Evolutionary conservation across 2,329 filamentous ascomycete genomes (phyloP).

Genomic region (Colletotrichum nymphaeae): DNA sequence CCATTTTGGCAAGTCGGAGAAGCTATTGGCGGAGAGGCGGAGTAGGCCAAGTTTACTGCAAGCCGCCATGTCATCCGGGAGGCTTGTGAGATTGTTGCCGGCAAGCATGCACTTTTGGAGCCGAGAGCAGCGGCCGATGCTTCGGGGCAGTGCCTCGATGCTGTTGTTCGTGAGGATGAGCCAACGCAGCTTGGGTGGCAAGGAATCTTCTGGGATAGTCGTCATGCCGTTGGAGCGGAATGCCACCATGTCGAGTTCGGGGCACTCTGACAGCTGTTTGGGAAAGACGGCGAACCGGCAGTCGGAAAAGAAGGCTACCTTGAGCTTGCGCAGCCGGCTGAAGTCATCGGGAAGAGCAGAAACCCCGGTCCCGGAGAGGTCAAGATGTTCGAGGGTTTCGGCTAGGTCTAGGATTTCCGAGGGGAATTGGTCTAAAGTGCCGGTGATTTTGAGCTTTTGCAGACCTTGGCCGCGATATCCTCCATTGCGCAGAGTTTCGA

Average conservation of each 20-base stretch:
- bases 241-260: slow-evolving; percentile 59
- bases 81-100: slow-evolving; percentile 52
- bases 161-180: slow-evolving; percentile 60
- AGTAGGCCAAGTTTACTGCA: slow-evolving; percentile 57
- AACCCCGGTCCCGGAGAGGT: slow-evolving; percentile 59
- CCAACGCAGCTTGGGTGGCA: slow-evolving; percentile 58
- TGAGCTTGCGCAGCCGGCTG: slow-evolving; percentile 53
- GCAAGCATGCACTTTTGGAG: slow-evolving; percentile 63
- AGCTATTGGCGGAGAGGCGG: slow-evolving; percentile 55
- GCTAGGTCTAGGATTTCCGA: slow-evolving; percentile 53
- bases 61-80: slow-evolving; percentile 55
- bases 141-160: slow-evolving; percentile 51
- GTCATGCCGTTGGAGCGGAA: slow-evolving; percentile 60
- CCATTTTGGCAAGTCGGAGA: slow-evolving; percentile 54
- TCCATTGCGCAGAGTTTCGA: slow-evolving; percentile 45
- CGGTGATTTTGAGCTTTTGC: slow-evolving; percentile 49
- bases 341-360: slow-evolving; percentile 53
- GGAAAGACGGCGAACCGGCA: slow-evolving; percentile 58
- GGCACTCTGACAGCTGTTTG: slow-evolving; percentile 52
- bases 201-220: slow-evolving; percentile 51
- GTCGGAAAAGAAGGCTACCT: slow-evolving; percentile 58
- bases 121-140: slow-evolving; percentile 53
- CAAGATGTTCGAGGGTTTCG: slow-evolving; percentile 55
- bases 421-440: slow-evolving; percentile 50
- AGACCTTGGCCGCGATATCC: slow-evolving; percentile 44